Base-by-base conservation (phyloP, 2,329 filamentous ascomycete genomes). In the Exophiala mesophila region DNA sequence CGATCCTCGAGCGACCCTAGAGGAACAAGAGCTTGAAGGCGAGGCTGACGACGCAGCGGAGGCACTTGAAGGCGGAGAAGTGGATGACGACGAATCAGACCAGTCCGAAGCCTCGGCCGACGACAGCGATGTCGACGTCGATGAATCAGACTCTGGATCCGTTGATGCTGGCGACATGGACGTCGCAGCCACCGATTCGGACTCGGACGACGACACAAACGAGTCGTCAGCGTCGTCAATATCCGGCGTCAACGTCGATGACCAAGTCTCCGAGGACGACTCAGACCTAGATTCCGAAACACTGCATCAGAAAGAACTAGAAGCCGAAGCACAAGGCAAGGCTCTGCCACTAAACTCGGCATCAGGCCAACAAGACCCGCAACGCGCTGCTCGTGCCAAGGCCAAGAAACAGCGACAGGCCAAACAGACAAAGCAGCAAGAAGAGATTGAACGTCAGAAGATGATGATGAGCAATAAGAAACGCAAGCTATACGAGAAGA, bases 401-500 rank as follows among this genome's bases (percentile, higher is more conserved):
- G 71, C 82, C 20, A 74, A 77, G 55, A 83, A 83, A 70, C 82
- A 85, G 67, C 77, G 80, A 24, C 77, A 80, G 47, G 75, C 74
- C 62, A 76, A 78, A 57, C 63, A 67, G 57, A 68, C 67, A 52
- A 69, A 76, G 58, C 85, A 92, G 61, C 82, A 84, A 3, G 92
- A 97, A 66, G 89, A 97, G 58, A 67, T 94, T 45, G 88, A 95
- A 66, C 77, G 90, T 50, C 83, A 87, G 63, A 96, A 95, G 79
- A 92, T 94, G 71, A 98, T 98, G 92, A 82, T 97, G 73, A 86
- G 85, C 66, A 86, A 94, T 67, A 92, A 94, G 78, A 98, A 97
- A 81, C 77, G 92, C 59, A 96, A 96, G 80, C 72, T 96, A 59
- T 84, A 90, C 55, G 92, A 97, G 73, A 92, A 96, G 73, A 98